Evolutionary conservation across 1,139 yeast genomes (phyloP).

Genomic region (Nakaseomyces uthaithaninus): DNA sequence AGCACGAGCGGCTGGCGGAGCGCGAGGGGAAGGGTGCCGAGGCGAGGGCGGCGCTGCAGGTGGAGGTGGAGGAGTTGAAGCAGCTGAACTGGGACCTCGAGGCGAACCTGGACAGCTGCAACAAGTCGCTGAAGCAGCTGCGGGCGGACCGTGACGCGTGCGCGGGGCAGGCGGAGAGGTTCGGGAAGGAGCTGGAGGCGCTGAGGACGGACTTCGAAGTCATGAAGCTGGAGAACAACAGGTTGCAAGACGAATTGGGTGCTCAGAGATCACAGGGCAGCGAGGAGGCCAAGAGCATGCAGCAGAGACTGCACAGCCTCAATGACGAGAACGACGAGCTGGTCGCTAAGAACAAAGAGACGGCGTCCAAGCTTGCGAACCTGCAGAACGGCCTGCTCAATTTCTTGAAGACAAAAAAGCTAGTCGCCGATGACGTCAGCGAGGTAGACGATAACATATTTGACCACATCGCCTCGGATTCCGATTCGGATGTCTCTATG

Average conservation of each 20-base stretch:
- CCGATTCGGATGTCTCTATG: neutral
- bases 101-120: slow-evolving; percentile 6
- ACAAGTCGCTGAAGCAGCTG: slow-evolving; percentile 18
- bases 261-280: slow-evolving; percentile 34
- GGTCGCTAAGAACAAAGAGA: slow-evolving; percentile 11
- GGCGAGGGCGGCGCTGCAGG: neutral
- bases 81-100: slow-evolving; percentile 9
- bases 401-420: slow-evolving; percentile 52
- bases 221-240: slow-evolving; percentile 37
- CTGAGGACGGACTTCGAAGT: slow-evolving; percentile 45
- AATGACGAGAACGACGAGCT: slow-evolving; percentile 52
- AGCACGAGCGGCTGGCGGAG: slow-evolving; percentile 28
- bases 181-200: slow-evolving; percentile 26
- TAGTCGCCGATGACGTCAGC: neutral
- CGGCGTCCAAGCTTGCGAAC: neutral
- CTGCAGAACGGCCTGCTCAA: neutral
- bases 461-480: neutral
- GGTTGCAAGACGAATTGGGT: slow-evolving; percentile 36
- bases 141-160: slow-evolving; percentile 29
- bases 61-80: slow-evolving; percentile 4
- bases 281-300: slow-evolving; percentile 42
- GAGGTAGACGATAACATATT: neutral
- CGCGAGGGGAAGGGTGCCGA: neutral
- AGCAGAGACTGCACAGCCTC: slow-evolving; percentile 44
- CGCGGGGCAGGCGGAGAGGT: slow-evolving; percentile 28